Percentiles rank a stretch among this genome's conserved stretches.
These are phyloP conservation scores for Spongiforma sp. DNA, from an alignment of 1,284 basidiomycete genomes.

Conservation along the genomic window DNA sequence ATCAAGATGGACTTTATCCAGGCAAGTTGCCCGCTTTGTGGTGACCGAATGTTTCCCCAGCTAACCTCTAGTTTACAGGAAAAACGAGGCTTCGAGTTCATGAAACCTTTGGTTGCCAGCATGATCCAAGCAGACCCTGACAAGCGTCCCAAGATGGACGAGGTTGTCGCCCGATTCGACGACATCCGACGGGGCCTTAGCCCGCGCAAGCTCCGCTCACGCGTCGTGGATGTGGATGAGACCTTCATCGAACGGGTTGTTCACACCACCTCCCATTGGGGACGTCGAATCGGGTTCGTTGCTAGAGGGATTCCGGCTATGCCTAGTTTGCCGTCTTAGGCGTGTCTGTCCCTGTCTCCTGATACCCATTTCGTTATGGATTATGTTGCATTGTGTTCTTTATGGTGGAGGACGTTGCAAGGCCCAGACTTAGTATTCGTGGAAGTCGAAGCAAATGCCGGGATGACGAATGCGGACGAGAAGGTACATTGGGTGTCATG, in stretches of 20 bases:
- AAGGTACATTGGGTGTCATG: too few species aligned
- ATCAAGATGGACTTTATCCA: constrained; percentile 14
- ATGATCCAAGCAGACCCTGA: neutral
- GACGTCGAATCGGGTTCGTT: neutral
- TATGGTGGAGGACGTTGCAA: too few species aligned
- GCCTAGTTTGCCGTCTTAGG: neutral
- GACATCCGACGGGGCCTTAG: neutral
- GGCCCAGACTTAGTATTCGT: too few species aligned
- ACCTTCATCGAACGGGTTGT: neutral
- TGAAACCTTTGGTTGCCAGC: neutral
- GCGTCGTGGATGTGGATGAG: neutral
- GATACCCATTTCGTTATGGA: neutral
- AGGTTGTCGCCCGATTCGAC: neutral
- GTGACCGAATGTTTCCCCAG: neutral
- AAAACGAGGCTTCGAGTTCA: neutral
- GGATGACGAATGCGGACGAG: too few species aligned
- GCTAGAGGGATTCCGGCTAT: neutral
- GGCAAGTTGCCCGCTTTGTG: neutral
- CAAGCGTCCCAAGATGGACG: neutral
- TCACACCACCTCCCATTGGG: neutral
- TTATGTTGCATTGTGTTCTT: too few species aligned
- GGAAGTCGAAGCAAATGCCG: too few species aligned
- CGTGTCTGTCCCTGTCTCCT: neutral
- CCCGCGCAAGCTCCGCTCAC: neutral
- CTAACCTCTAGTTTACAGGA: neutral